phyloP scores from a whole-genome alignment of 1,284 basidiomycete species.

The Leccinum pachyderme region DNA sequence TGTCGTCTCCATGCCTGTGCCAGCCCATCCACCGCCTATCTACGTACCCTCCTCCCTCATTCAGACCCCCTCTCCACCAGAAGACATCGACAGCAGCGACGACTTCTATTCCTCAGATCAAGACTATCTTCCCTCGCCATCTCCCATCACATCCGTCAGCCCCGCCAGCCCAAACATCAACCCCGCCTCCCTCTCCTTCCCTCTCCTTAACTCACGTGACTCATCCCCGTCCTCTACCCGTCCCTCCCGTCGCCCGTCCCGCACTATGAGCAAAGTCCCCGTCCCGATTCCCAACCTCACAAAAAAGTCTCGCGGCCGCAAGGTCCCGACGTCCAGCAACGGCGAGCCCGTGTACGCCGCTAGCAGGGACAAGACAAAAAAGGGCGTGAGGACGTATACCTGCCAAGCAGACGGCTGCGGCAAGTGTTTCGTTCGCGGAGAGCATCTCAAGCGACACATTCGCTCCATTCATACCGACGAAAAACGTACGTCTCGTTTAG shows the following conservation, averaged over 20 bases:
- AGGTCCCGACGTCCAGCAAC: constrained; percentile 52
- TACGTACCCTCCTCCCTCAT: constrained; percentile 11
- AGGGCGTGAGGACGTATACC: constrained; percentile 44
- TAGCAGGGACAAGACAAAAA: constrained; percentile 30
- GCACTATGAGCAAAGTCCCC: constrained; percentile 37
- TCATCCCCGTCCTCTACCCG: not conserved
- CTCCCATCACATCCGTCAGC: not conserved
- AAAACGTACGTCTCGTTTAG: constrained; percentile 49
- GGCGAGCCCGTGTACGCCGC: constrained; percentile 25
- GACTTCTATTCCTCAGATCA: constrained; percentile 25
- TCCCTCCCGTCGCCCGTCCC: constrained; percentile 22
- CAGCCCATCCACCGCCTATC: not conserved
- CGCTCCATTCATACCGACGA: constrained; percentile 67
- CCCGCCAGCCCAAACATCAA: constrained; percentile 5
- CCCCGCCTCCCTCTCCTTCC: constrained; percentile 9
- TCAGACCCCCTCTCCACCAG: constrained; percentile 1
- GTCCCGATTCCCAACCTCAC: constrained; percentile 70
- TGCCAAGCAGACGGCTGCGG: constrained; percentile 53
- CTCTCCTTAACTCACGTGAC: not conserved
- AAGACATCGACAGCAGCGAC: constrained; percentile 18
- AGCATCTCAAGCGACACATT: constrained; percentile 68
- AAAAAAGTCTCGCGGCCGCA: constrained; percentile 74
- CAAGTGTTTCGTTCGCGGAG: constrained; percentile 61
- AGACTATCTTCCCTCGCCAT: constrained; percentile 20
- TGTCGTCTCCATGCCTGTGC: not conserved